Evolutionary conservation across 805 yeast species (phyloP).

Genomic region (Kluyveromyces lactis): DNA sequence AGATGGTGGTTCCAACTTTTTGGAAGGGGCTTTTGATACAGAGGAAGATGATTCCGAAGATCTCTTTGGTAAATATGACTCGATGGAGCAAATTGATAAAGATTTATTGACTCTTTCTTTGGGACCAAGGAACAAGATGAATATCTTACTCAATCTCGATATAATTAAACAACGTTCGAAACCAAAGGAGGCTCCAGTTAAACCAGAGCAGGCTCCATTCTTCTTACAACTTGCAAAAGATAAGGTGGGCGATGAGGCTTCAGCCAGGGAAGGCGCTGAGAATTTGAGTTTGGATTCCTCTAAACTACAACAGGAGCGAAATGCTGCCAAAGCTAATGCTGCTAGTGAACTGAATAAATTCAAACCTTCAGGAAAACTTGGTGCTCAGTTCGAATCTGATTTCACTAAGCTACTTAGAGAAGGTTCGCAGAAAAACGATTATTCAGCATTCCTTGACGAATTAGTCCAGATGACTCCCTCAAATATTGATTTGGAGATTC

Average conservation of each 20-base stretch:
- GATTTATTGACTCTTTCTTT: constrained; percentile 64
- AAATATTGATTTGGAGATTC: constrained; percentile 73
- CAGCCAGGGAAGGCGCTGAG: constrained; percentile 31
- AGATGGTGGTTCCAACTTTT: constrained; percentile 58
- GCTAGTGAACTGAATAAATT: constrained; percentile 24
- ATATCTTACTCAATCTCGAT: constrained; percentile 73
- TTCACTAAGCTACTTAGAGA: constrained; percentile 61
- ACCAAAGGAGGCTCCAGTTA: constrained; percentile 82
- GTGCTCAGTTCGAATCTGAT: constrained; percentile 51
- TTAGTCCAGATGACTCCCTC: constrained; percentile 65
- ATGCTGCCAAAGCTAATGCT: constrained; percentile 14
- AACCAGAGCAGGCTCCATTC: constrained; percentile 73
- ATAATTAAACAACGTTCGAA: constrained; percentile 78
- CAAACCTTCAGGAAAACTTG: constrained; percentile 27
- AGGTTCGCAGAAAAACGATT: constrained; percentile 36
- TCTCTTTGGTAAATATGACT: constrained; percentile 33
- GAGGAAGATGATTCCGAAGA: constrained; percentile 30
- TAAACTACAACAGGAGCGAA: constrained; percentile 9
- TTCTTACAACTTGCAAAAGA: constrained; percentile 64
- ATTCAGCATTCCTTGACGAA: constrained; percentile 42
- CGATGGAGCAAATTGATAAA: constrained; percentile 54
- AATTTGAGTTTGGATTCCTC: constrained; percentile 6
- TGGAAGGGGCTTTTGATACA: constrained; percentile 68
- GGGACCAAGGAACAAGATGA: constrained; percentile 71
- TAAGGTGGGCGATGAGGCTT: constrained; percentile 63